Conservation (phyloP, 805 yeast genomes). For the Ogataea nakhonphanomensis region DNA sequence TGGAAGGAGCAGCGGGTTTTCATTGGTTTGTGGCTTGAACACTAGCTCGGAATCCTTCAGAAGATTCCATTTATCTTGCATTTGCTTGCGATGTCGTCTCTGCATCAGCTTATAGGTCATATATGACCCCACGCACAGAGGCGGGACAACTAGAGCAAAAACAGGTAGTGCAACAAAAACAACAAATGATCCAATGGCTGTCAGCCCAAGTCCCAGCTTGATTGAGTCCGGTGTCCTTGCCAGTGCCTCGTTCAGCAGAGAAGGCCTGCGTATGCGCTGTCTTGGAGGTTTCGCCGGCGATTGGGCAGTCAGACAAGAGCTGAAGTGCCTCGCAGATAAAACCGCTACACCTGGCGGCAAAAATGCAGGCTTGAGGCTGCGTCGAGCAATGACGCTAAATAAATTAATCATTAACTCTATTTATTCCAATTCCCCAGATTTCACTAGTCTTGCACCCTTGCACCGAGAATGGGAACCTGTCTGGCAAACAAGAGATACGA, state of each 20-base stretch:
- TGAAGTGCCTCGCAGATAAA: too few species aligned
- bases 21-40: slow-evolving; percentile 19
- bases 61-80: slow-evolving; percentile 22
- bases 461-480: slow-evolving; percentile 25
- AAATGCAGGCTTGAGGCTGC: too few species aligned
- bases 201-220: slow-evolving; percentile 25
- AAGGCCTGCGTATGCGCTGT: slow-evolving; percentile 16
- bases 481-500: slow-evolving; percentile 90
- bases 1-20: slow-evolving; percentile 16
- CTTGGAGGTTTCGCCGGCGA: slow-evolving; percentile 22
- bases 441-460: slow-evolving; percentile 1
- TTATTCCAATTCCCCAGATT: not conserved
- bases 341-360: too few species aligned
- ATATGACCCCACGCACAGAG: slow-evolving; percentile 28
- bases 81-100: slow-evolving; percentile 12
- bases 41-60: slow-evolving; percentile 26
- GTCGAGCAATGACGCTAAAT: too few species aligned
- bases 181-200: slow-evolving; percentile 27
- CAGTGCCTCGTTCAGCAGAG: slow-evolving; percentile 17
- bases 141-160: slow-evolving; percentile 31
- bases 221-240: slow-evolving; percentile 30
- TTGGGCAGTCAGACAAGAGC: too few species aligned
- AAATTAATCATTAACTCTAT: not conserved
- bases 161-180: slow-evolving; percentile 33
- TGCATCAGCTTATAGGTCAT: slow-evolving; percentile 16